Evolutionary conservation across 2,329 filamentous ascomycete species (phyloP).

Genomic region (Scopulariopsis brevicaulis): DNA sequence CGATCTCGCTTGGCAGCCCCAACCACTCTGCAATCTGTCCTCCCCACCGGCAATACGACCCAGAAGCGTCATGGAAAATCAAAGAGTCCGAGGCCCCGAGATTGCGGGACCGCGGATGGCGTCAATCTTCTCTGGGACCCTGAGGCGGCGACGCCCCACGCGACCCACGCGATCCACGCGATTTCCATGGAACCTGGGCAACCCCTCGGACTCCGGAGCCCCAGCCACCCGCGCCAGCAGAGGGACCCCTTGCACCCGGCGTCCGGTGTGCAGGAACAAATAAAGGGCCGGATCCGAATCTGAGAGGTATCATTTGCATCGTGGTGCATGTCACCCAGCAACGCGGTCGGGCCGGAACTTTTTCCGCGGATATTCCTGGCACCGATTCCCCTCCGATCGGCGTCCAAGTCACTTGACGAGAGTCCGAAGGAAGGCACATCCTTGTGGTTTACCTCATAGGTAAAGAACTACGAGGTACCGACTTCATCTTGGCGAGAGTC

Average conservation of each 20-base stretch:
- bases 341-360: no score
- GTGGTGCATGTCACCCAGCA: no score
- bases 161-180: not conserved
- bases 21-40: not conserved
- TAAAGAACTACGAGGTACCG: not conserved
- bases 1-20: not conserved
- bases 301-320: no score
- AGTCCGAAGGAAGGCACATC: not conserved
- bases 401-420: not conserved
- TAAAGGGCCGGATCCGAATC: no score
- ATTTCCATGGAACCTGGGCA: not conserved
- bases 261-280: no score
- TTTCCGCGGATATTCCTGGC: not conserved
- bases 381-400: not conserved
- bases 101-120: not conserved
- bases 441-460: not conserved
- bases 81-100: not conserved
- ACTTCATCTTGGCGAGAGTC: not conserved
- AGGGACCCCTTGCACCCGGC: no score
- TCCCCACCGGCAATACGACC: not conserved
- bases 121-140: not conserved
- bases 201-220: no score
- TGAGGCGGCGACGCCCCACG: not conserved
- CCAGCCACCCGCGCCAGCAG: no score
- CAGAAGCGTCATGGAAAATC: not conserved